phyloP scores from a whole-genome alignment of 805 yeast genomes.

The Ascoidea tarda region DNA sequence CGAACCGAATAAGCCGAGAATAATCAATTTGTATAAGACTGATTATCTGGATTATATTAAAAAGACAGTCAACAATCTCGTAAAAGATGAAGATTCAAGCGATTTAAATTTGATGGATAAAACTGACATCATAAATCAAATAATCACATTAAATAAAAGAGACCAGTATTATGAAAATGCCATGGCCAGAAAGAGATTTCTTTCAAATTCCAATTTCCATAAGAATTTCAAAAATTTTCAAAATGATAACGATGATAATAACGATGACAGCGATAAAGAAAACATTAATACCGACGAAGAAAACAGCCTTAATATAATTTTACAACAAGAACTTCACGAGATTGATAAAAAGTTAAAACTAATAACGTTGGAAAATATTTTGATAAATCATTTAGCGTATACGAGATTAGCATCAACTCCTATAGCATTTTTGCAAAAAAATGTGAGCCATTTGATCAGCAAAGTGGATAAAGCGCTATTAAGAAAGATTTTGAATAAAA shows the following conservation, averaged over 20 bases:
- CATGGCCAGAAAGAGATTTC: background rate
- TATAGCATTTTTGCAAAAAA: constrained; percentile 41
- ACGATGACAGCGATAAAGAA: background rate
- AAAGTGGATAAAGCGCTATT: constrained; percentile 18
- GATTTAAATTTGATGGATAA: constrained; percentile 38
- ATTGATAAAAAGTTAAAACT: constrained; percentile 16
- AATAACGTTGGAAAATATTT: constrained; percentile 43
- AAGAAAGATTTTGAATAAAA: constrained; percentile 27
- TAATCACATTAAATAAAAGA: constrained; percentile 84
- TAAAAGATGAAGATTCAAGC: background rate
- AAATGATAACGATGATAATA: no score
- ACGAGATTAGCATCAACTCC: constrained; percentile 84
- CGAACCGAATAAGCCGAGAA: background rate
- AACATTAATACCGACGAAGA: no score
- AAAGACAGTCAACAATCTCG: no score
- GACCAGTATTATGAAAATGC: constrained; percentile 36
- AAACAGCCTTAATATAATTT: no score
- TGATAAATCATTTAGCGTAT: constrained; percentile 79
- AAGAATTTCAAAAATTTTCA: no score
- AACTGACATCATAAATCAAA: constrained; percentile 87
- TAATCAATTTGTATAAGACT: no score
- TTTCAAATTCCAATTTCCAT: background rate
- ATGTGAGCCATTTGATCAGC: constrained; percentile 21
- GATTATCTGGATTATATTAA: background rate
- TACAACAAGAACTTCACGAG: no score